Conservation (phyloP, 2,329 filamentous ascomycete genomes). For the Lanzia echinophila region DNA sequence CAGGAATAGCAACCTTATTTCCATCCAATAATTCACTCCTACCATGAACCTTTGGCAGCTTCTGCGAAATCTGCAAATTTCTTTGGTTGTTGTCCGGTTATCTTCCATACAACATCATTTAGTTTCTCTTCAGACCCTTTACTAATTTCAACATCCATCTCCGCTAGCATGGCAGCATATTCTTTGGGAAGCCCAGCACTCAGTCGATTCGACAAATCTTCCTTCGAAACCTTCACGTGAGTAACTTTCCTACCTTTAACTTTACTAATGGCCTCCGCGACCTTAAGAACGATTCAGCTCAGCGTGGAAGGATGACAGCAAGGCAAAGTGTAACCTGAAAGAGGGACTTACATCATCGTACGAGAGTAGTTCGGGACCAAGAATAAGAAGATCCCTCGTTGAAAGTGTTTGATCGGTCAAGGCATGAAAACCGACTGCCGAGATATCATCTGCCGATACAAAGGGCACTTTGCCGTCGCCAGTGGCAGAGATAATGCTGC, state of each 20-base stretch:
- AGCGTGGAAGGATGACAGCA: neutral
- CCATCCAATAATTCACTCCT: neutral
- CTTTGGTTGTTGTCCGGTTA: constrained; percentile 12
- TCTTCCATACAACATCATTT: constrained; percentile 12
- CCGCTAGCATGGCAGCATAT: constrained; percentile 11
- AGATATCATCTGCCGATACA: constrained; percentile 41
- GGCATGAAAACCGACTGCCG: constrained; percentile 35
- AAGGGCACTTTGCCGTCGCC: constrained; percentile 39
- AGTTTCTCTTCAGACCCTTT: constrained; percentile 12
- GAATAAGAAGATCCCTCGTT: constrained; percentile 32
- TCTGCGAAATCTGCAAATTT: constrained; percentile 14
- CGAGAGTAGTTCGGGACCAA: constrained; percentile 29
- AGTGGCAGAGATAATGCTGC: constrained; percentile 38
- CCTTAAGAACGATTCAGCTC: constrained; percentile 1
- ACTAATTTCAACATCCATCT: constrained; percentile 7
- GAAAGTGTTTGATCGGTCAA: constrained; percentile 33
- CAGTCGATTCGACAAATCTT: constrained; percentile 9
- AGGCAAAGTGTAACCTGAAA: neutral
- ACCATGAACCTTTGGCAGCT: constrained; percentile 10
- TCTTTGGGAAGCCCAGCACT: constrained; percentile 9
- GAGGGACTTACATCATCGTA: constrained; percentile 26
- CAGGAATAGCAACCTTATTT: too few species aligned
- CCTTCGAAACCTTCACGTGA: constrained; percentile 13
- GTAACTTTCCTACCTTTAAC: constrained; percentile 13
- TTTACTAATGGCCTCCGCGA: constrained; percentile 15